A percentile compares a stretch with the other conserved stretches of the same genome.
phyloP scores from a whole-genome alignment of 2,329 filamentous ascomycete species.

The Colletotrichum cuscutae region DNA sequence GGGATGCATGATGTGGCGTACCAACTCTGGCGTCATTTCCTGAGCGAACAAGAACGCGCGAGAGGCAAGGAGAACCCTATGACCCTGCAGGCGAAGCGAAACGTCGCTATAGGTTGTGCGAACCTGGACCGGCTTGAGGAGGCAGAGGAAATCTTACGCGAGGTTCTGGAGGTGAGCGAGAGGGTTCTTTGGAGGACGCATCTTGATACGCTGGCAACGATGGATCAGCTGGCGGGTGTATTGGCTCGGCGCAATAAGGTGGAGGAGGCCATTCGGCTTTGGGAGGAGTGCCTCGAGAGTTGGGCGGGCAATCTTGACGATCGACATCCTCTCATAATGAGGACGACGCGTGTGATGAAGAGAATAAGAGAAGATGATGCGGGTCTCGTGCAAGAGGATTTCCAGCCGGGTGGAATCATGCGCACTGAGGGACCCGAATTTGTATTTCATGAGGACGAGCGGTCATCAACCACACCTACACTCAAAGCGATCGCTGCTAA shows the following conservation, averaged over 20 bases:
- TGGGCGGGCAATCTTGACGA: background rate
- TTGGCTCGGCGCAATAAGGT: background rate
- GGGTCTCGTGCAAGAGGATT: background rate
- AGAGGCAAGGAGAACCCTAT: constrained; percentile 2
- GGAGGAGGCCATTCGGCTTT: background rate
- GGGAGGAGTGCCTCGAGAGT: background rate
- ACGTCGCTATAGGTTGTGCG: constrained; percentile 3
- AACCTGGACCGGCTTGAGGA: constrained; percentile 47
- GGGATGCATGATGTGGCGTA: constrained; percentile 1
- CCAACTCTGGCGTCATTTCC: background rate
- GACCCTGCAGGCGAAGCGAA: constrained; percentile 5
- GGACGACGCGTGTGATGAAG: background rate
- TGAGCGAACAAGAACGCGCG: background rate
- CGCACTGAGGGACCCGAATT: too few relatives aligned
- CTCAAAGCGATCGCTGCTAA: too few relatives aligned
- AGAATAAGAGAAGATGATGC: background rate
- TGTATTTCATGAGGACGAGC: too few relatives aligned
- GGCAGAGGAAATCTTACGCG: constrained; percentile 43
- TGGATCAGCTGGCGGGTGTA: constrained; percentile 6
- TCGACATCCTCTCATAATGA: background rate
- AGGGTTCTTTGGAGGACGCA: constrained; percentile 7
- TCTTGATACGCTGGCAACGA: constrained; percentile 2
- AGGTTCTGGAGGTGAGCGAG: constrained; percentile 37
- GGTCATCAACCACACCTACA: too few relatives aligned
- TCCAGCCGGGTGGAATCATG: background rate